A percentile compares a stretch with the other conserved stretches of the same genome.
Evolutionary conservation across 176 grass and related monocot species (phyloP).

Genomic region (Oryza meyeriana): DNA sequence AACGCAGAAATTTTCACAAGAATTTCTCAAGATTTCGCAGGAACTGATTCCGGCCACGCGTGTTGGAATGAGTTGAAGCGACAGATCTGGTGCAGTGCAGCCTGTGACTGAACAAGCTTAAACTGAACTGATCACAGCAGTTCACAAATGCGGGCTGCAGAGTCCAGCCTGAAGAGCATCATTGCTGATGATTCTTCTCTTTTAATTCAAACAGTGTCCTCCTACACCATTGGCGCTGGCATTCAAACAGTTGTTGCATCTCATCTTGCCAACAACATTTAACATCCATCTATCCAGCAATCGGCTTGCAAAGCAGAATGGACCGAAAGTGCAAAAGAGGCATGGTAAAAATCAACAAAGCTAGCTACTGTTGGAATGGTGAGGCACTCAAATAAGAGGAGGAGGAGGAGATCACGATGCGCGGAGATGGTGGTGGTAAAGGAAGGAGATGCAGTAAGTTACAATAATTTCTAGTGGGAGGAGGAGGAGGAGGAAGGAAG

Average conservation of each 20-base stretch:
- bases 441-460: background rate
- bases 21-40: background rate
- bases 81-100: too few relatives aligned
- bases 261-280: background rate
- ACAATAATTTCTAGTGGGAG: background rate
- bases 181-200: slow-evolving; percentile 2
- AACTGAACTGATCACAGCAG: background rate
- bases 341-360: background rate
- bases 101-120: background rate
- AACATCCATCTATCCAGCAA: background rate
- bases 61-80: too few relatives aligned
- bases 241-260: too few relatives aligned
- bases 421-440: background rate
- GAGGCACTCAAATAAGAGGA: background rate
- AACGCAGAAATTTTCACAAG: background rate
- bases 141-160: background rate
- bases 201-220: background rate
- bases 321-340: background rate
- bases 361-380: background rate
- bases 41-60: background rate
- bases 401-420: slow-evolving; percentile 22
- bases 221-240: background rate
- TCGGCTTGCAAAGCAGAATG: background rate
- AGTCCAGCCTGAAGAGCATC: background rate
- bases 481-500: background rate